Percentiles rank a stretch among this genome's conserved stretches.
These are phyloP conservation scores for Nitzschia sp. DNA, from an alignment of 108 stramenopile species.

Conservation along the genomic window DNA sequence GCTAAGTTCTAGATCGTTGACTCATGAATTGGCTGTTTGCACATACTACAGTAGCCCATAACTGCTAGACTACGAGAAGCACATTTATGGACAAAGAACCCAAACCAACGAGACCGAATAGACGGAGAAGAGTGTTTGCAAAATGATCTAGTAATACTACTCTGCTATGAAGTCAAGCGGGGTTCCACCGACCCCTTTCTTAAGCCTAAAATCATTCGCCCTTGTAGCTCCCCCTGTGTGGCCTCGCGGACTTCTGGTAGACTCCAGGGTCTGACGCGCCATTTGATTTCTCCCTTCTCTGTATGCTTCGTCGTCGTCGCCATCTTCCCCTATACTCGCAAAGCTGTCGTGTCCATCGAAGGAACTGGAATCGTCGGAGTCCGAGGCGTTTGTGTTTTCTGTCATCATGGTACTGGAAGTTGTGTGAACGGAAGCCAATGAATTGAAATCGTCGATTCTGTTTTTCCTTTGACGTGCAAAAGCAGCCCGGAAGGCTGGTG, in stretches of 20 bases:
- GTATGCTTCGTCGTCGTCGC: slow-evolving; percentile 40
- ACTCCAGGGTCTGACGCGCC: slow-evolving; percentile 28
- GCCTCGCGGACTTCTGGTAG: slow-evolving; percentile 4
- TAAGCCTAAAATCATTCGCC: slow-evolving; percentile 24
- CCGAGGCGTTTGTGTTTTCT: slow-evolving; percentile 1
- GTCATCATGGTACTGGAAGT: slow-evolving; percentile 6
- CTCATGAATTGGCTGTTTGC: too few species aligned
- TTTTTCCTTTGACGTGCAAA: slow-evolving; percentile 22
- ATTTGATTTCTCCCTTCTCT: slow-evolving; percentile 37
- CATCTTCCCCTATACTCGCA: slow-evolving; percentile 36
- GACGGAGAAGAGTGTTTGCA: too few species aligned
- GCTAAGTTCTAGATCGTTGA: too few species aligned
- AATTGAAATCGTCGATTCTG: slow-evolving; percentile 27
- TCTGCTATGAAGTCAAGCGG: slow-evolving; percentile 39
- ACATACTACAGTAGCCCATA: too few species aligned
- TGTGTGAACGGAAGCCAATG: slow-evolving; percentile 28
- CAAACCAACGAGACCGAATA: too few species aligned
- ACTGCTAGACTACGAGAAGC: too few species aligned
- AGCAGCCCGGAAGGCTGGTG: slow-evolving; percentile 34
- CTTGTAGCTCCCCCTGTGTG: not conserved
- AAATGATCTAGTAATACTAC: slow-evolving; percentile 1
- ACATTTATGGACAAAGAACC: too few species aligned
- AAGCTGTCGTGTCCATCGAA: slow-evolving; percentile 37
- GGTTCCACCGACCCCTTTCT: slow-evolving; percentile 31
- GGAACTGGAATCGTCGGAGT: slow-evolving; percentile 25